These are phyloP conservation scores for Paracoccidioides brasiliensis DNA, from an alignment of 2,329 filamentous ascomycete species.

Conservation along the genomic window DNA sequence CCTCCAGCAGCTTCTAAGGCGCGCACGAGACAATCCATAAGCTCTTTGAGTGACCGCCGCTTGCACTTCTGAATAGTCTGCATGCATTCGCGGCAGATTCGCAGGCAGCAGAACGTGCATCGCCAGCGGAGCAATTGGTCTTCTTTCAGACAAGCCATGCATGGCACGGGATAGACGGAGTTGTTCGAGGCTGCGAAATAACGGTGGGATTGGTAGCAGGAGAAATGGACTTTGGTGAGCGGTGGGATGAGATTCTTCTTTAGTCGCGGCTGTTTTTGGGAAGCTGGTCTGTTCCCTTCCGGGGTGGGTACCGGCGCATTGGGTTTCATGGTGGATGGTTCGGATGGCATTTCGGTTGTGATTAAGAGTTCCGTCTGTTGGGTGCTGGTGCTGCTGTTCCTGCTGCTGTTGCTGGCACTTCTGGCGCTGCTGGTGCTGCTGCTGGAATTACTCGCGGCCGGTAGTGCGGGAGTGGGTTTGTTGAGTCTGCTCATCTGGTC, in stretches of 20 bases:
- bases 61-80: constrained; percentile 22
- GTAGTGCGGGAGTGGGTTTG: background rate
- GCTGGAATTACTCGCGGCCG: background rate
- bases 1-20: background rate
- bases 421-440: background rate
- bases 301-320: background rate
- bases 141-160: constrained; percentile 31
- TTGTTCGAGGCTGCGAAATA: constrained; percentile 26
- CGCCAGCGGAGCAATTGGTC: constrained; percentile 26
- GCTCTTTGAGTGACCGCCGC: constrained; percentile 21
- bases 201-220: constrained; percentile 29
- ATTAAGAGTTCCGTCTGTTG: background rate
- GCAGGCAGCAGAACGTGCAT: constrained; percentile 31
- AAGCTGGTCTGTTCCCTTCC: background rate
- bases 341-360: background rate
- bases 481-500: background rate
- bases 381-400: background rate
- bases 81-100: constrained; percentile 27
- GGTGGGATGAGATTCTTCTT: constrained; percentile 18
- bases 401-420: background rate
- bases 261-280: background rate
- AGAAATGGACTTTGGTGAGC: constrained; percentile 24
- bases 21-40: constrained; percentile 15
- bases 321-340: background rate
- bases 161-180: constrained; percentile 28